Conservation (phyloP, 192 early-diverging fungal genomes). For the Linnemannia exigua region DNA sequence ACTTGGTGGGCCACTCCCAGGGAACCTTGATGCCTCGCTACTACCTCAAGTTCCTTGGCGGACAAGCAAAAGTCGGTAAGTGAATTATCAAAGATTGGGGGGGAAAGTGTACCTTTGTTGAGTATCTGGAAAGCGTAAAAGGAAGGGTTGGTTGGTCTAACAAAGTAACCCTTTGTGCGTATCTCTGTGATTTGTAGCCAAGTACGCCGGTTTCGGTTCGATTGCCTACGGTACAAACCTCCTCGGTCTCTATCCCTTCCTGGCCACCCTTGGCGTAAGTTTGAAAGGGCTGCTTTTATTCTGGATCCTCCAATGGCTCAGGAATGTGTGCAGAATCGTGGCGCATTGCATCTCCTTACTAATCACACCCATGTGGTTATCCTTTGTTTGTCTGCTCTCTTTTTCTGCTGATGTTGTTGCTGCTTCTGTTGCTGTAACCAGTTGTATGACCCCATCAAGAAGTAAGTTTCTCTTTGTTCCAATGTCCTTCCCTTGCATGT, state of each 20-base stretch:
- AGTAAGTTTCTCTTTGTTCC: not conserved
- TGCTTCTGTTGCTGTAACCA: too few relatives aligned
- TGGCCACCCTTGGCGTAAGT: slow-evolving; percentile 14
- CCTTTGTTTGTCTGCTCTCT: not conserved
- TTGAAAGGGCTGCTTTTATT: not conserved
- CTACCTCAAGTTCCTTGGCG: slow-evolving; percentile 38
- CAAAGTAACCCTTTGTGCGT: not conserved
- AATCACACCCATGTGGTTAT: not conserved
- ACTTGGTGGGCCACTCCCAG: slow-evolving; percentile 44
- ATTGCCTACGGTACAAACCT: slow-evolving; percentile 47
- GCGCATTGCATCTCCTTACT: not conserved
- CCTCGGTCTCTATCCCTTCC: slow-evolving; percentile 19
- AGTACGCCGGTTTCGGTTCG: slow-evolving; percentile 42
- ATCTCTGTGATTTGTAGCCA: slow-evolving; percentile 17
- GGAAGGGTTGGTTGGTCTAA: not conserved
- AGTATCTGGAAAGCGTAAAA: too few relatives aligned
- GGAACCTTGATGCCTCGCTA: slow-evolving; percentile 42
- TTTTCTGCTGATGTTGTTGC: not conserved
- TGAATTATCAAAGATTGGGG: not conserved
- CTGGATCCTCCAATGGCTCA: not conserved
- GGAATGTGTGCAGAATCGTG: not conserved
- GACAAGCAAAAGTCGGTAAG: slow-evolving; percentile 43
- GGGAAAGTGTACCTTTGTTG: too few relatives aligned
- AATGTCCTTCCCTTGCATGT: not conserved
- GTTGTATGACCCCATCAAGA: slow-evolving; percentile 30